Base-by-base conservation (phyloP, 1,284 basidiomycete species). In the Dichomitus squalens region DNA sequence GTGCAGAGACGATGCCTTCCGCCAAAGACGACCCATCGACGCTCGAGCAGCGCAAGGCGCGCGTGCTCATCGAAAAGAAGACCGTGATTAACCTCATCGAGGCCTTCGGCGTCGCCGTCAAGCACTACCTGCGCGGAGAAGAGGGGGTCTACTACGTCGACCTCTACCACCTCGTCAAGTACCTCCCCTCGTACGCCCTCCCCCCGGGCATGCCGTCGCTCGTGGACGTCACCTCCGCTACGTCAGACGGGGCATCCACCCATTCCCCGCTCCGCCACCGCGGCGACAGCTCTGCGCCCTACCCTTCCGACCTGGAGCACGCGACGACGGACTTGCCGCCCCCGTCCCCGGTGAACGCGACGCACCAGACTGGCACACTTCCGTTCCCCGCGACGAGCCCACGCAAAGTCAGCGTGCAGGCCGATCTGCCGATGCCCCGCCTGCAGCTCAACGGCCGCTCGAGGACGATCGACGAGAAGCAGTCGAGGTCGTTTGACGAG, bases 61-160 rank as follows among this genome's bases (percentile, higher is more conserved):
- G 82, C n/a, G 74, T 78, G 0, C 67, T 88, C 35, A 72, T 90
- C 38, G 89, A 92, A 70, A 87, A 88, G 72, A 89, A 84, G 70
- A 84, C 84, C 0, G 75, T 80, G 6, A 78, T 86, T 58, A 83
- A 85, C 64, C 75, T 87, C 43, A 71, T 82, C 47, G 79, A 85
- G 61, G 84, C 80, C 0, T 86, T 77, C 58, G 71, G 72, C 16
- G 79, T 82, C 46, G 73, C 80, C 1, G 75, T 82, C 20, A 82
- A 83, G 68, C 82, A 83, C 64, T 82, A 86, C 65, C 74, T 86
- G 5, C 78, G 85, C 12, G 83, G 83, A 6, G 85, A 87, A 71
- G 84, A 86, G 61, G 87, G 88, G 44, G 67, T 68, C 55, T 66
- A 67, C 59, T 74, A 70, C 55, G 83, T 79, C 64, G 86, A 88